Evolutionary conservation across 139 green algal species (phyloP), one percentile per base, ranked within the genome.

Genomic region (Chlorella sorokiniana): DNA sequence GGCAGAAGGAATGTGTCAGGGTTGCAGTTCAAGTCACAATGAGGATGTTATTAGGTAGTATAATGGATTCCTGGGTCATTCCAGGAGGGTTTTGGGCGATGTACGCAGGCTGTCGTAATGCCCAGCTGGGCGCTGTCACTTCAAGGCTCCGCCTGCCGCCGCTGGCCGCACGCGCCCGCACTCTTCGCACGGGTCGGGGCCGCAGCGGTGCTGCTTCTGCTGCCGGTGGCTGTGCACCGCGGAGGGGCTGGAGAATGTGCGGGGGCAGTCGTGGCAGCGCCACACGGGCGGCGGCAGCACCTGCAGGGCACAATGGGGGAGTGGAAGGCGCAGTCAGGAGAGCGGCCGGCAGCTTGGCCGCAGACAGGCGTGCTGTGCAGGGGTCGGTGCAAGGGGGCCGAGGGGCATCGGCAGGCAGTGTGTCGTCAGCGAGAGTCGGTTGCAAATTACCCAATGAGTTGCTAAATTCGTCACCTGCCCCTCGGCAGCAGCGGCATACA

Each of bases 361-460:
- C 52, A 10, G 35, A n/a, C 27, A 51, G 33, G 25, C 16, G 31
- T 31, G 44, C 42, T 54, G n/a, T n/a, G n/a, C n/a, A n/a, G n/a
- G n/a, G 6, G 22, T 4, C 2, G 20, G 10, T 51, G 18, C 29
- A 25, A 18, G 40, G 45, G 44, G n/a, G 40, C 22, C 35, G 42
- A 31, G 61, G 77, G 77, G 61, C 64, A 75, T 72, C 64, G 51
- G 77, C 68, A 82, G 77, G 77, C 63, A 75, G 77, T 22, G 72
- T 86, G 44, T 88, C 84, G 88, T 62, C 41, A 68, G 86, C 31
- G 48, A 61, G 77, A 29, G 52, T 88, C 73, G 37, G 84, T 89
- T 83, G 82, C 84, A 88, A 88, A 88, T 88, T 88, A 88, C 85
- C 83, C 83, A 89, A 87, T 54, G 65, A 44, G 48, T 48, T 37